Conservation (phyloP, 345 rosid species). For the Nephelium lappaceum region DNA sequence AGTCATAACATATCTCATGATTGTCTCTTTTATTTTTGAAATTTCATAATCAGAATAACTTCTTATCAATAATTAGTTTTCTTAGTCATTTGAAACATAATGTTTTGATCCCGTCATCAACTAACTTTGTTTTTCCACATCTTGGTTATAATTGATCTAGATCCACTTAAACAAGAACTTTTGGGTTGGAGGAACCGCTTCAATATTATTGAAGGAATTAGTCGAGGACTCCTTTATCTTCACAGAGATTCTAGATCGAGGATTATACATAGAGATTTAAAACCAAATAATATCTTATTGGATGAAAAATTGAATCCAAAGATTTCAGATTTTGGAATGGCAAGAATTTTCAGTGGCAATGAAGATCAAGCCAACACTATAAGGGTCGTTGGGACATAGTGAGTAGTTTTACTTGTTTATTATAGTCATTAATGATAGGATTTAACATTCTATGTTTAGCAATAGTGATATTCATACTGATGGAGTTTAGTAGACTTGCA, state of each 20-base stretch:
- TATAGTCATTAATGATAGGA: no score
- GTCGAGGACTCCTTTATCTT: constrained; percentile 51
- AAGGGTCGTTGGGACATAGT: constrained; percentile 56
- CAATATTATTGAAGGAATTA: constrained; percentile 48
- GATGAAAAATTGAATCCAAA: constrained; percentile 52
- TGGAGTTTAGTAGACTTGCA: no score
- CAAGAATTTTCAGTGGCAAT: constrained; percentile 38
- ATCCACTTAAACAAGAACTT: constrained; percentile 25
- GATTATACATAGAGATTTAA: constrained; percentile 56
- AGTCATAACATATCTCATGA: no score
- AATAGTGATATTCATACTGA: no score
- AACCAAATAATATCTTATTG: constrained; percentile 49
- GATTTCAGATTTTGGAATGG: constrained; percentile 57
- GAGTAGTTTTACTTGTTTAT: constrained; percentile 8
- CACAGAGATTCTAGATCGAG: constrained; percentile 52
- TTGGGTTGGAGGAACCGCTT: constrained; percentile 45
- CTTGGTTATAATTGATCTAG: constrained; percentile 15
- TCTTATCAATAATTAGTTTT: no score
- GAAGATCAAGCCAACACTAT: constrained; percentile 47
- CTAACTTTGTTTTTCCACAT: no score
- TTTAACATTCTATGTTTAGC: no score
- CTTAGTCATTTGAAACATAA: no score
- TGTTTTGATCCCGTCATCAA: no score
- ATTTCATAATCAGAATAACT: no score
- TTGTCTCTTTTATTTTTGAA: no score